Base-by-base conservation (phyloP, 441 rosid genomes). In the Euphorbia celastroides region DNA sequence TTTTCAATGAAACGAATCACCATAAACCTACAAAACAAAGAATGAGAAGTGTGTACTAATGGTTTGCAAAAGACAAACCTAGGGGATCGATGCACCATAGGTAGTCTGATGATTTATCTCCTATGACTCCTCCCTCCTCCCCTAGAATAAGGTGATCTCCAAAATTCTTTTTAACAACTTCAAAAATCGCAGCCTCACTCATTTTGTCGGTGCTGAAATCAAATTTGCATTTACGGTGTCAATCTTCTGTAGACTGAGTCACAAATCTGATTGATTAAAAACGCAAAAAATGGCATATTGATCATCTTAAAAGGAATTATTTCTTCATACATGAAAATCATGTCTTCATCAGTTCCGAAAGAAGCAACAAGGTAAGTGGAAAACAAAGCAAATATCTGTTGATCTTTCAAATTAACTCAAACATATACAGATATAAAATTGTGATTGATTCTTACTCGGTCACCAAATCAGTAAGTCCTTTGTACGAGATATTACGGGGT, bases 81-180 rank as follows among this genome's bases (percentile, higher is more conserved):
- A 93, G 80, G 58, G 98, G 98, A 77, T 93, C 96, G 65, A 93
- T 86, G 76, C 98, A 93, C 98, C 98, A 93, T 25, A 93, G 88
- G 78, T 93, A 93, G 74, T 83, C 98, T 32, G 97, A 93, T 30
- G 81, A 74, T 0, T 91, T 36, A 75, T 93, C 90, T 46, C 99
- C 97, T 16, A 85, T 83, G 14, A 93, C 70, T 73, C 97, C 99
- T 62, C 97, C 97, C 83, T 93, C 97, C 77, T 90, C 99, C 55
- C 99, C 99, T 73, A 93, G 86, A 71, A 93, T 90, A 50, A 93
- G 95, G 71, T 93, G 99, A 78, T 90, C 89, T 64, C 76, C 81
- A 57, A 88, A 93, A 79, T 79, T 87, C 75, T 76, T 84, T 68
- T 73, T 81, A 28, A 93, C 95, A 69, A 86, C 90, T 50, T 89